Evolutionary conservation across 2,329 filamentous ascomycete species (phyloP), one percentile per base, ranked within the genome.

Genomic region (Aspergillus sp.): DNA sequence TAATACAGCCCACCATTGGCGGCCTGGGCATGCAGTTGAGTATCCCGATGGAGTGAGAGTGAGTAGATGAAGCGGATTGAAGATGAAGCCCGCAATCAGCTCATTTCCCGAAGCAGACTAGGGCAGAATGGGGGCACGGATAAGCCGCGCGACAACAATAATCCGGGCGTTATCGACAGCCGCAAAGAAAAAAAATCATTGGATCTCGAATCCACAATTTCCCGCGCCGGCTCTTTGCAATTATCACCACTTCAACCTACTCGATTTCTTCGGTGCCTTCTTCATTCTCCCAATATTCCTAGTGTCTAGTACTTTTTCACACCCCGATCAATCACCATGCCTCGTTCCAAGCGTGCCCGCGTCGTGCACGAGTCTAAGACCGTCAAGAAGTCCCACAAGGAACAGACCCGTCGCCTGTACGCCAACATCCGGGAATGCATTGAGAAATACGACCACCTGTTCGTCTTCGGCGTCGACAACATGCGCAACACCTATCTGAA

Each of bases 401-500:
- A 97, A 78, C 82, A 88, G 62, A 93, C 93, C 78, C 86, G 93
- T 73, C 88, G 89, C 73, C 89, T 98, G 64, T 96, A 94, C 81
- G 83, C 89, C 78, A 92, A 91, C 77, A 90, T 99, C 66, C 92
- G 92, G 77, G 89, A 93, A 75, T 88, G 88, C 72, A 84, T 96
- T 62, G 89, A 92, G 74, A 82, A 91, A 73, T 96, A 94, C 83
- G 86, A 92, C 78, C 88, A 94, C 83, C 90, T 94, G 81, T 96
- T 96, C 80, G 91, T 97, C 75, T 96, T 99, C 77, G 86, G 86
- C 72, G 89, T 99, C 69, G 91, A 96, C 75, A 97, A 98, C 83
- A 96, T 96, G 92, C 92, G 95, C 77, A 99, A 99, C 82, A 96
- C 89, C 70, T 93, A 96, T 78, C 82, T 98, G 72, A 96, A 97